These are phyloP conservation scores for Verticillium tricorpus DNA, from an alignment of 2,329 filamentous ascomycete species.

Conservation along the genomic window DNA sequence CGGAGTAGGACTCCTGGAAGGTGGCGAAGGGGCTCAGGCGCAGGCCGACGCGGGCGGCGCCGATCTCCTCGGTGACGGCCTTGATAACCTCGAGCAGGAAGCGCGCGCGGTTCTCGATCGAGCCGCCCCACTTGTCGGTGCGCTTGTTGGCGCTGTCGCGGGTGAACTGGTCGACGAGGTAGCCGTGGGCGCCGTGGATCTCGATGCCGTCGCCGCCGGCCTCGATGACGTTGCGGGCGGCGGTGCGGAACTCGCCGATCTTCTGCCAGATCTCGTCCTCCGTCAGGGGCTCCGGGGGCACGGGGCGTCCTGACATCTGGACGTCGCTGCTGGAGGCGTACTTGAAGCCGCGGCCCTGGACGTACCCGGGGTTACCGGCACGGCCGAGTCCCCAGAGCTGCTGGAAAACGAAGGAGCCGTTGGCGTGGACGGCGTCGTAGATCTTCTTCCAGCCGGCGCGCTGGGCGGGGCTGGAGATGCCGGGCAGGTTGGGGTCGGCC, in stretches of 20 bases:
- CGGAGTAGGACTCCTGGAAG: slow-evolving; percentile 17
- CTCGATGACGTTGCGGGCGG: slow-evolving; percentile 43
- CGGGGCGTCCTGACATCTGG: slow-evolving; percentile 17
- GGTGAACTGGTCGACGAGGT: slow-evolving; percentile 52
- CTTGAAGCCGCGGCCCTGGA: slow-evolving; percentile 17
- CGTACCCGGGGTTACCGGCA: slow-evolving; percentile 10
- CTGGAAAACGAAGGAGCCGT: slow-evolving; percentile 22
- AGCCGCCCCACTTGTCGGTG: slow-evolving; percentile 47
- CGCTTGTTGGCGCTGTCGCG: slow-evolving; percentile 25
- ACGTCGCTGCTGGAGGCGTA: slow-evolving; percentile 19
- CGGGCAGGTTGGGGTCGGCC: slow-evolving; percentile 25
- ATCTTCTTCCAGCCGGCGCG: slow-evolving; percentile 22
- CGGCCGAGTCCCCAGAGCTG: slow-evolving; percentile 14
- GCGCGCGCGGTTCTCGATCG: slow-evolving; percentile 47
- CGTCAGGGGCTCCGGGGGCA: slow-evolving; percentile 15
- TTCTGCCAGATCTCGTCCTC: slow-evolving; percentile 54
- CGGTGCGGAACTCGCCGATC: slow-evolving; percentile 49
- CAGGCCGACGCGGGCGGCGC: slow-evolving; percentile 31
- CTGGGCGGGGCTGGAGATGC: slow-evolving; percentile 35
- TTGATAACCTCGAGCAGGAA: slow-evolving; percentile 46
- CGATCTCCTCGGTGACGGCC: slow-evolving; percentile 34
- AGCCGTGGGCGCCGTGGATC: slow-evolving; percentile 45
- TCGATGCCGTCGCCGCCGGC: slow-evolving; percentile 48
- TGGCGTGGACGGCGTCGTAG: slow-evolving; percentile 21
- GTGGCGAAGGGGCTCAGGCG: slow-evolving; percentile 24